phyloP scores from a whole-genome alignment of 306 rosid genomes.

The Cicer yamashitae region DNA sequence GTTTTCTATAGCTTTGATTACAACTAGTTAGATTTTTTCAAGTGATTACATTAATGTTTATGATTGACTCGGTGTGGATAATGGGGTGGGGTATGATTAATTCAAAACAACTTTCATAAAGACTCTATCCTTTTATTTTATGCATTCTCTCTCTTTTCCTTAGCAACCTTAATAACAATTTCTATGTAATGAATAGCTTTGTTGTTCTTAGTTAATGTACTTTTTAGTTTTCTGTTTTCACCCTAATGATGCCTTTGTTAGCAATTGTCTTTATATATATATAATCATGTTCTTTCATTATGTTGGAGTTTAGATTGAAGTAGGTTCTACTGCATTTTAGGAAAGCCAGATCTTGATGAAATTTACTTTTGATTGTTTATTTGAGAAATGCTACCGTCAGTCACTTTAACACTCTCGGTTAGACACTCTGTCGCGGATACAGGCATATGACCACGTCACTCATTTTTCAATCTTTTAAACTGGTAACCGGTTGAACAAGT shows the following conservation, averaged over 20 bases:
- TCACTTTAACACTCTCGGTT: background rate
- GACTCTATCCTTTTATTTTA: background rate
- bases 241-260: background rate
- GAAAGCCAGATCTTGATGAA: constrained; percentile 29
- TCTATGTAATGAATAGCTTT: background rate
- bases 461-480: no score
- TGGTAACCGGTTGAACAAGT: background rate
- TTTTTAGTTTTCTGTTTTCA: background rate
- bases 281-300: background rate
- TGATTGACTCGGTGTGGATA: background rate
- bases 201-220: constrained; percentile 23
- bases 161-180: background rate
- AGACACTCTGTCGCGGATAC: background rate
- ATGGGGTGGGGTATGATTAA: background rate
- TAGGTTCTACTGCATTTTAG: constrained; percentile 30
- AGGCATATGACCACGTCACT: background rate
- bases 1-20: background rate
- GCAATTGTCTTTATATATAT: background rate
- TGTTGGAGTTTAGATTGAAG: background rate
- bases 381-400: background rate
- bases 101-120: background rate
- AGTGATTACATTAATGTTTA: background rate
- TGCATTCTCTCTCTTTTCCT: constrained; percentile 4
- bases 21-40: background rate
- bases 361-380: constrained; percentile 23